Conservation (phyloP, 2,329 filamentous ascomycete genomes). For the Colletotrichum tamarilloi region DNA sequence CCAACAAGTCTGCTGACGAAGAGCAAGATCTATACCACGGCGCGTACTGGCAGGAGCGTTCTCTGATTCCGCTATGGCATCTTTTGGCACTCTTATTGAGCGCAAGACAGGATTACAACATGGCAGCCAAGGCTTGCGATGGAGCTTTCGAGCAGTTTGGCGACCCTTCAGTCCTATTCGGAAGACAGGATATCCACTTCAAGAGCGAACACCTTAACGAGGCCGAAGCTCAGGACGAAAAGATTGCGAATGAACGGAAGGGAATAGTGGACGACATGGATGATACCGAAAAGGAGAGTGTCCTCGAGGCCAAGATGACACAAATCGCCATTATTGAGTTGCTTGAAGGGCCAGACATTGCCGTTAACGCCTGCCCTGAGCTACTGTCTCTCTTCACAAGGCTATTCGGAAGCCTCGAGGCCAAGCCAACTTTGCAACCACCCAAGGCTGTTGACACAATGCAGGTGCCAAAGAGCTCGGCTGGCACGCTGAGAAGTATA, state of each 20-base stretch:
- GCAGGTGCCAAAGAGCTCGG: slow-evolving; percentile 66
- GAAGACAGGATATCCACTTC: slow-evolving; percentile 65
- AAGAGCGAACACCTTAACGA: slow-evolving; percentile 77
- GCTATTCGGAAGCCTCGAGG: slow-evolving; percentile 73
- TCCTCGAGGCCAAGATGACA: slow-evolving; percentile 97
- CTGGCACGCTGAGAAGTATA: slow-evolving; percentile 76
- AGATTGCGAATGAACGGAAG: slow-evolving; percentile 40
- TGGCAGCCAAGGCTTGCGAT: slow-evolving; percentile 85
- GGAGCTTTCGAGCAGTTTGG: slow-evolving; percentile 92
- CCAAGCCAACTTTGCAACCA: slow-evolving; percentile 56
- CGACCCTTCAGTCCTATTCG: slow-evolving; percentile 76
- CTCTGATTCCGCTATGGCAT: slow-evolving; percentile 88
- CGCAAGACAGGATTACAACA: slow-evolving; percentile 84
- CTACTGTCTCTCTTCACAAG: slow-evolving; percentile 83
- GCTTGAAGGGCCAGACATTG: slow-evolving; percentile 83
- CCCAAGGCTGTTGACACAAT: slow-evolving; percentile 58
- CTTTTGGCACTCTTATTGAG: slow-evolving; percentile 87
- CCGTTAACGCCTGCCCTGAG: slow-evolving; percentile 89
- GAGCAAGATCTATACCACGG: slow-evolving; percentile 58
- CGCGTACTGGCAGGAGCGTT: slow-evolving; percentile 71
- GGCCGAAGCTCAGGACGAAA: slow-evolving; percentile 47
- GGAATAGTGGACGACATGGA: slow-evolving; percentile 84
- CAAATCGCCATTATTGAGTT: slow-evolving; percentile 87
- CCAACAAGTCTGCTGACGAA: slow-evolving; percentile 60
- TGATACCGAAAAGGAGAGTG: slow-evolving; percentile 82